These are phyloP conservation scores for Diutina scorzettiae DNA, from an alignment of 1,139 yeast genomes.

Conservation along the genomic window DNA sequence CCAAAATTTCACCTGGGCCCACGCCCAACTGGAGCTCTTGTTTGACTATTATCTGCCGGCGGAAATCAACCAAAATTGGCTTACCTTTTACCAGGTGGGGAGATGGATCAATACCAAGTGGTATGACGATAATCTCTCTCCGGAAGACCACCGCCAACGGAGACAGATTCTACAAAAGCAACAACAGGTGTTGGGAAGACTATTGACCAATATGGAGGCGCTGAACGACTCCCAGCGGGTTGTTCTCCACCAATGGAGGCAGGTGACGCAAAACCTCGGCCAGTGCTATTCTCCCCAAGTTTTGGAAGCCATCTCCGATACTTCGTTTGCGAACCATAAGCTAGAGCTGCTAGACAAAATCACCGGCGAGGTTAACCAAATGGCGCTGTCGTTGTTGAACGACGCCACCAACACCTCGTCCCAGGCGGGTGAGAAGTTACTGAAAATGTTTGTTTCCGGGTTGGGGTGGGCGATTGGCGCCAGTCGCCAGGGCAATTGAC, in stretches of 20 bases:
- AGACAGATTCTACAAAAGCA: slow-evolving; percentile 25
- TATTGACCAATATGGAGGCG: neutral
- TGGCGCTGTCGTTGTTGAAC: slow-evolving; percentile 1
- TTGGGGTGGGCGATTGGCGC: slow-evolving; percentile 64
- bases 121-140: slow-evolving; percentile 20
- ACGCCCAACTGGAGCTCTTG: slow-evolving; percentile 21
- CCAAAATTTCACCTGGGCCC: slow-evolving; percentile 44
- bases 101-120: slow-evolving; percentile 39
- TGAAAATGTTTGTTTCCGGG: slow-evolving; percentile 43
- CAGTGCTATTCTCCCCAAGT: neutral
- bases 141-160: slow-evolving; percentile 11
- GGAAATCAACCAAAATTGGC: slow-evolving; percentile 36
- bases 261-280: neutral
- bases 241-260: slow-evolving; percentile 1
- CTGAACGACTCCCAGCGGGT: slow-evolving; percentile 2
- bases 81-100: slow-evolving; percentile 52
- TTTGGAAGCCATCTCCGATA: neutral
- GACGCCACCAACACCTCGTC: slow-evolving; percentile 24
- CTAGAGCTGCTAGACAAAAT: neutral
- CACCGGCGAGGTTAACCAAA: slow-evolving; percentile 2
- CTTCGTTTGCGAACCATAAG: neutral
- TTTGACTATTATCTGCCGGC: slow-evolving; percentile 14
- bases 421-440: slow-evolving; percentile 37
- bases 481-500: no score
- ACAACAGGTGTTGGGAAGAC: slow-evolving; percentile 31